Evolutionary conservation across 2,329 filamentous ascomycete genomes (phyloP), one percentile per base, ranked within the genome.

Genomic region (Arthroderma sp.): DNA sequence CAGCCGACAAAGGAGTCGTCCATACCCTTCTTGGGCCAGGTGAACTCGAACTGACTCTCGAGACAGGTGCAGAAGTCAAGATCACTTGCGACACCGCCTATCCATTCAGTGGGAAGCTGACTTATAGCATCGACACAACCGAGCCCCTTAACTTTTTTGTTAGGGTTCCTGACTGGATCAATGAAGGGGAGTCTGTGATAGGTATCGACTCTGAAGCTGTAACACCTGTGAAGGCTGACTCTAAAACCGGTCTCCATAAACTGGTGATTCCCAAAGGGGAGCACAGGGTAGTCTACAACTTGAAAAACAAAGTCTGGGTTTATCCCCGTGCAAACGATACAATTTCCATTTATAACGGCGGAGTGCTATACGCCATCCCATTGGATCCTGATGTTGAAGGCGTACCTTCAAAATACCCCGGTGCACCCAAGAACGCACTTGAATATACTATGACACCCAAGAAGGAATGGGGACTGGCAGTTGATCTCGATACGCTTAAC

Each of bases 1-100:
- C 63, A 3, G 68, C 66, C 3, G 52, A 60, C 2, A 58, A 61
- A n/a, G 69, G 69, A 2, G 51, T 77, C 9, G 69, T 64, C 1
- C 73, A 78, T 53, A 64, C 65, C 0, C 57, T 77, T 1, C 66
- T 78, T 3, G 59, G 65, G 5, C 73, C 74, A 1, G 64, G 61
- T 3, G 60, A 53, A 0, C 63, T 71, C 5, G 57, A 54, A 3
- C 67, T 69, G 3, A 59, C 53, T 4, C 54, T 72, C 6, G 50
- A 49, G 1, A 57, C 58, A 3, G 57, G 59, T 10, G 56, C 53
- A 36, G 49, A 60, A 11, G 65, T 74, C 6, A 62, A 54, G 1
- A 59, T 76, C 7, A 52, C 53, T 7, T 72, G 69, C 51, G 56
- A 66, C 27, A 77, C 74, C 0, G 60, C 62, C 41, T 77, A 77